Base-by-base conservation (phyloP, 345 rosid species). In the Mallotus nudiflorus region DNA sequence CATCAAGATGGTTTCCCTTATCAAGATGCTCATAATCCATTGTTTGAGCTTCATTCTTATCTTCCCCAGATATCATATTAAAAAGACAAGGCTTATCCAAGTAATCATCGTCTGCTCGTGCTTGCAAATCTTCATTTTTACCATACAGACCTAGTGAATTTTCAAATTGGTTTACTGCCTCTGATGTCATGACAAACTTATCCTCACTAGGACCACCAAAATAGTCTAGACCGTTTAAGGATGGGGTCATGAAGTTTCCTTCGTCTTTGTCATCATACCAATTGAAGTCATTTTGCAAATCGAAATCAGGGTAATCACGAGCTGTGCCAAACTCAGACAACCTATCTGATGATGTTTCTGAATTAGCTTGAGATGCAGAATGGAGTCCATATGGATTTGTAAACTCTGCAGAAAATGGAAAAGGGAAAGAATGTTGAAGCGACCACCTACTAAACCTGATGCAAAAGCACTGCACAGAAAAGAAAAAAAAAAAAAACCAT, bases 301-400 rank as follows among this genome's bases (percentile, higher is more conserved):
- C 91, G 9, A 73, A 74, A 79, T 88, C 97, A 1, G 84, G 84
- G 68, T 89, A 91, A 22, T 89, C 87, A 0, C 96, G 89, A 18
- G 99, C 96, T 0, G 99, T 92, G 19, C 89, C 97, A 72, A 95
- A 95, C 54, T 92, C 90, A 72, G 99, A 87, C 77, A 85, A 72
- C 31, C 83, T 77, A 62, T 82, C 90, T 0, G 98, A 91, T 39
- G 97, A 90, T 62, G 88, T 73, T 45, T 83, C 87, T 8, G 91
- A 88, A 73, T 81, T 72, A 22, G 79, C 81, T 68, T 62, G 77
- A 31, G 90, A 90, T 13, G 81, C 59, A 65, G 96, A 88, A 71
- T 68, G 84, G 28, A 78, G 88, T 75, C 97, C 99, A 70, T 95
- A 92, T 0, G 99, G 97, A 85, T 90, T 95, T 81, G 81, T 78